Conservation (phyloP, 345 rosid species). For the Rubroshorea leprosula region DNA sequence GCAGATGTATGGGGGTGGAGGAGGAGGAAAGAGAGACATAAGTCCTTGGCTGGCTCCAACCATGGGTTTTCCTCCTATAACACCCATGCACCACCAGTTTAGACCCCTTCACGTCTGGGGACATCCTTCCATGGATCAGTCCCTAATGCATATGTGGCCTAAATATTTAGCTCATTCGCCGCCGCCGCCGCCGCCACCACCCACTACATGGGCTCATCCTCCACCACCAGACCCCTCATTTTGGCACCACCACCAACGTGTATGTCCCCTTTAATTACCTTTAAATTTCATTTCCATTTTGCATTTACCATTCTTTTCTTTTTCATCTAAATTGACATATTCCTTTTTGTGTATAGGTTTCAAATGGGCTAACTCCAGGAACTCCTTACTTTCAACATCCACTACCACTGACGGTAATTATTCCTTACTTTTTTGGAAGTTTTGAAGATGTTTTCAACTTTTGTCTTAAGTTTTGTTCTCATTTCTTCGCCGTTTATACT, state of each 20-base stretch:
- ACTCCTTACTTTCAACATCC: slow-evolving; percentile 58
- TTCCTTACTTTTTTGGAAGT: slow-evolving; percentile 20
- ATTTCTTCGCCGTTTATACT: not conserved
- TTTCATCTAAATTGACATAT: not conserved
- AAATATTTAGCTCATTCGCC: slow-evolving; percentile 41
- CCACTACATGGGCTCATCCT: slow-evolving; percentile 37
- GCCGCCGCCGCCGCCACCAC: slow-evolving; percentile 30
- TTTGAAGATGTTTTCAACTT: not conserved
- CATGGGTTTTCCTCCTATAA: slow-evolving; percentile 69
- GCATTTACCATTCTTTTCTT: not conserved
- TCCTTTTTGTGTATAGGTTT: slow-evolving; percentile 27
- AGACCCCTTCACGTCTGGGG: slow-evolving; percentile 95
- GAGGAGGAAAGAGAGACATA: slow-evolving; percentile 39
- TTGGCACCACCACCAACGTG: slow-evolving; percentile 64
- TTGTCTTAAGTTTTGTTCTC: slow-evolving; percentile 7
- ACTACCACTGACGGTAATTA: slow-evolving; percentile 42
- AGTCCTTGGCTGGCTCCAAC: slow-evolving; percentile 52
- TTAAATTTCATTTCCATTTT: not conserved
- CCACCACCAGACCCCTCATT: slow-evolving; percentile 34
- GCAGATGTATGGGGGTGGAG: slow-evolving; percentile 44
- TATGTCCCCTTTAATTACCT: not conserved
- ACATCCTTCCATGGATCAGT: slow-evolving; percentile 55
- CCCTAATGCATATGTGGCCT: slow-evolving; percentile 57
- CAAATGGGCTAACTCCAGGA: slow-evolving; percentile 44
- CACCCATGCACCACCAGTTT: slow-evolving; percentile 42